These are phyloP conservation scores for Vickermania ingenoplastis DNA, from an alignment of 208 protist species.

Conservation along the genomic window DNA sequence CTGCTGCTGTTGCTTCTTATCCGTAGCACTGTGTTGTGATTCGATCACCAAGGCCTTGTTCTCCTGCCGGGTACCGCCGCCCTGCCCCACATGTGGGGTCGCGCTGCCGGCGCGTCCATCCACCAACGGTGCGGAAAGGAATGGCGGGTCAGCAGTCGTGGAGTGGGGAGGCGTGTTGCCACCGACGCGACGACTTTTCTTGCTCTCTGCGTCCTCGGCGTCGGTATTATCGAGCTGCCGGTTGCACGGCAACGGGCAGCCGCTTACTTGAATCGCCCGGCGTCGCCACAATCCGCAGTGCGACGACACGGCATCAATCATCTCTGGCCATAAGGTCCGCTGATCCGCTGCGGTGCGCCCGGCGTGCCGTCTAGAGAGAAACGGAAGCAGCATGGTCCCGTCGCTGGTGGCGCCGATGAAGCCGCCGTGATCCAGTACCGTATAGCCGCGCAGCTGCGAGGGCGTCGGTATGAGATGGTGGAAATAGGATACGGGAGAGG, in stretches of 20 bases:
- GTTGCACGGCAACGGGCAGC: background rate
- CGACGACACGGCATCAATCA: constrained; percentile 10
- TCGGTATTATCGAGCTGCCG: background rate
- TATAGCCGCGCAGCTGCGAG: background rate
- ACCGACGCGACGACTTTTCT: too few relatives aligned
- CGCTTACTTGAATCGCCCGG: background rate
- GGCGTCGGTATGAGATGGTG: background rate
- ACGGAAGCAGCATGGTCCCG: constrained; percentile 1
- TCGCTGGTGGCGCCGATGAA: constrained; percentile 5
- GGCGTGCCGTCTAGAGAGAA: constrained; percentile 4
- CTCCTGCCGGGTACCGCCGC: too few relatives aligned
- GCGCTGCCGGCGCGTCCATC: background rate
- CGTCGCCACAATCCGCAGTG: constrained; percentile 11
- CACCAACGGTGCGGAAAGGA: too few relatives aligned
- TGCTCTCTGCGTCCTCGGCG: background rate
- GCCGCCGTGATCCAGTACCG: constrained; percentile 7
- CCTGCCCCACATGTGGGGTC: too few relatives aligned
- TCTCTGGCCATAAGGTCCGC: constrained; percentile 3
- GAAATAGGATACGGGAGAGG: background rate
- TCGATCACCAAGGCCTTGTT: background rate
- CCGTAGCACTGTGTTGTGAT: background rate
- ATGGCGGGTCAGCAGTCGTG: too few relatives aligned
- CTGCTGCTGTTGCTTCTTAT: background rate
- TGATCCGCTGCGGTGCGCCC: constrained; percentile 3
- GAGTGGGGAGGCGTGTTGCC: too few relatives aligned